Evolutionary conservation across 1,284 basidiomycete genomes (phyloP), one percentile per base, ranked within the genome.

Genomic region (Marasmius fiardii): DNA sequence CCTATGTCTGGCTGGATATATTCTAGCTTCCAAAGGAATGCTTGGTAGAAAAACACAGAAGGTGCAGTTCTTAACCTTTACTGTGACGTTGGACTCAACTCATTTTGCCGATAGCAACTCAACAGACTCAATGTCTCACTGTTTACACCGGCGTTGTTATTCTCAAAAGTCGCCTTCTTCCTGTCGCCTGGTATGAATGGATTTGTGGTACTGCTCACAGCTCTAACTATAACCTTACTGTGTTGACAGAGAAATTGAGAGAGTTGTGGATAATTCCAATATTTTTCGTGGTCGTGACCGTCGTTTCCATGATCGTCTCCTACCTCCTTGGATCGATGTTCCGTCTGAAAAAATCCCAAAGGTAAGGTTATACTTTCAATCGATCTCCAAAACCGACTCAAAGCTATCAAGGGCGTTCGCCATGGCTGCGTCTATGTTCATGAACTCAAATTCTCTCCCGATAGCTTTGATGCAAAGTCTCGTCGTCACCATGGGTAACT

Each of bases 181-280:
- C 71, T 90, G 23, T 82, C 86, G 0, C 88, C 88, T 67, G 81
- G 87, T 80, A 63, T 28, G 78, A n/a, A n/a, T n/a, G 64, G 18
- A 20, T 26, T 10, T 5, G 23, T 11, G 12, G 21, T 12, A 14
- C 16, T 21, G 24, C 24, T 1, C 8, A 6, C 33, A 16, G 12
- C 54, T 34, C 21, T 43, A 44, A 31, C 16, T 5, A 26, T 11
- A 49, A 43, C 28, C 28, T 56, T 2, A 60, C 43, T 51, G 18
- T 52, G 48, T 4, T 67, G 39, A 64, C 73, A 78, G 86, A 81
- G 39, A 94, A 95, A 74, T 75, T 96, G 11, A 80, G 81, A 43
- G 93, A 97, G 70, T 76, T 97, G 78, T 94, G 92, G 90, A 83
- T 96, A 59, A 93, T 97, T 31, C 95, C 95, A 4, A 78, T 96